Evolutionary conservation across 257 asterid species (phyloP).

Genomic region (Solanum peruvianum): DNA sequence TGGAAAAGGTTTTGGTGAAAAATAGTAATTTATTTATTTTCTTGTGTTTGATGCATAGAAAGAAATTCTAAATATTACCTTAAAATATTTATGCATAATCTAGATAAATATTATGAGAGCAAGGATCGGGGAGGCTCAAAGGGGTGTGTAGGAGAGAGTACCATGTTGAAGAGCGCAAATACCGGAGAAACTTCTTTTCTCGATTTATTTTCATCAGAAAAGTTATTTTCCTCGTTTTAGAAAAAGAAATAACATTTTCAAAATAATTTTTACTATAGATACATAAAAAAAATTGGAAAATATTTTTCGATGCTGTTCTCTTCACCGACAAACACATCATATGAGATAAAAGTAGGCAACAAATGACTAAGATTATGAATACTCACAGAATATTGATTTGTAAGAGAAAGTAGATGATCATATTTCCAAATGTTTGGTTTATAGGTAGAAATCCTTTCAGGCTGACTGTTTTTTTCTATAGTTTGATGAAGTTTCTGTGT

Average conservation of each 20-base stretch:
- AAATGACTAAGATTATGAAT: neutral
- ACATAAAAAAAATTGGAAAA: neutral
- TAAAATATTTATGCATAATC: too few relatives aligned
- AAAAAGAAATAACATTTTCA: too few relatives aligned
- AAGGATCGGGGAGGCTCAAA: too few relatives aligned
- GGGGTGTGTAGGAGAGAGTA: neutral
- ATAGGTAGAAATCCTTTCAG: neutral
- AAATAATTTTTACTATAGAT: neutral
- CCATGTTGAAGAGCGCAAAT: neutral
- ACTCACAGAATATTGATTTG: neutral
- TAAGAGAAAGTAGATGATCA: neutral
- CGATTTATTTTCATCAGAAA: too few relatives aligned
- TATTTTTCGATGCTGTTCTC: neutral
- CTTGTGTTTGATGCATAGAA: too few relatives aligned
- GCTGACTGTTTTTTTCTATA: neutral
- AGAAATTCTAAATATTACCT: too few relatives aligned
- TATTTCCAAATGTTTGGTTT: neutral
- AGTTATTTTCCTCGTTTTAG: too few relatives aligned
- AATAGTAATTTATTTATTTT: neutral
- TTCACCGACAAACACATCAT: neutral
- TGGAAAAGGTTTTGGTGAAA: neutral
- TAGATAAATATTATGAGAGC: too few relatives aligned
- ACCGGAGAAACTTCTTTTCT: neutral
- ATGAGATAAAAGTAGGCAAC: neutral
- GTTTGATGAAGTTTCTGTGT: neutral